Evolutionary conservation across 1,284 basidiomycete species (phyloP), one percentile per base, ranked within the genome.

Genomic region (Farysia itapuensis): DNA sequence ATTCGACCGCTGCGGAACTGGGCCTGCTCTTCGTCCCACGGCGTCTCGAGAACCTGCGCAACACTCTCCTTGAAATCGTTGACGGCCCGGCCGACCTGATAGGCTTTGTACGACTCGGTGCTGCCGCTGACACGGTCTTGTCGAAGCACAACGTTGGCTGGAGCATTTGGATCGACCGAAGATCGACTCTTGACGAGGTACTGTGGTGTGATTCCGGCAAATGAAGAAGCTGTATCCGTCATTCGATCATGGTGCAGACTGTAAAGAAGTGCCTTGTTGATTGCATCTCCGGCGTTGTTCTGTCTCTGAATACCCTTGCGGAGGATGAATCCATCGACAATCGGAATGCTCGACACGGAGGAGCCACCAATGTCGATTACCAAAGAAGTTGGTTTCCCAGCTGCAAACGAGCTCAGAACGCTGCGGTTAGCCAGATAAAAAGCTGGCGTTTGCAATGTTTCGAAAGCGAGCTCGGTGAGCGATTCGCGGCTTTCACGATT

Each of bases 281-380:
- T 51, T 35, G 70, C 57, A 20, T 70, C 63, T 15, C 74, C 74
- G 5, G 61, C 64, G 28, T 67, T 68, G 36, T 64, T 54, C 39
- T 74, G 71, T 29, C 65, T 61, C 25, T 67, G 64, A 73, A 52
- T 56, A 86, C 93, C 93, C 82, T 96, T 96, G 64, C 93, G 84
- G 35, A 99, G 83, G 26, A 98, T 94, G 71, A 98, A 99, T 0
- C 95, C 95, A 71, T 99, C 95, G 7, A 94, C 90, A 9, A 99
- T 88, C 1, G 95, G 95, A 1, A 90, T 91, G 14, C 95, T 89
- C 54, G 89, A 93, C 8, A 87, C 86, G 75, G 87, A 85, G 16
- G 87, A 84, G 57, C 90, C 86, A 4, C 95, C 95, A 31, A 98
- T 84, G 71, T 98, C 94, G 36, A 99, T 86, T 0, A 98, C 89